phyloP scores from a whole-genome alignment of 441 rosid species.

The Metrosideros polymorpha region DNA sequence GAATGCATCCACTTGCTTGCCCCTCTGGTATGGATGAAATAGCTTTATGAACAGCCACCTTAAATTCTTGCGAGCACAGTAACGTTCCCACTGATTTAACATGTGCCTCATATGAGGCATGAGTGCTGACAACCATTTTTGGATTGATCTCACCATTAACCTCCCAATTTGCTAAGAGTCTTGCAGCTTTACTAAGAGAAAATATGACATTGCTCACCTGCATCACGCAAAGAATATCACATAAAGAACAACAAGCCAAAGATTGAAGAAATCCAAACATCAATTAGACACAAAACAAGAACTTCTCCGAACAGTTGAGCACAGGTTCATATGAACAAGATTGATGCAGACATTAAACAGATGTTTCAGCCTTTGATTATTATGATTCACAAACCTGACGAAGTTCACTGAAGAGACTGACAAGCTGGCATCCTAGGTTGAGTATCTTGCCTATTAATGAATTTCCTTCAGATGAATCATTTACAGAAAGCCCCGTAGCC shows the following conservation, averaged over 20 bases:
- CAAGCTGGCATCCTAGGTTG: conserved; percentile 61
- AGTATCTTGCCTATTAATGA: conserved; percentile 33
- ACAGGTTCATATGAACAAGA: background rate
- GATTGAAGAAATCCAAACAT: background rate
- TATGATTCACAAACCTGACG: conserved; percentile 70
- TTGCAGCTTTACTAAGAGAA: conserved; percentile 68
- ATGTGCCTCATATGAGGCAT: conserved; percentile 19
- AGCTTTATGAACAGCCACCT: conserved; percentile 47
- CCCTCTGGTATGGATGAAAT: conserved; percentile 78
- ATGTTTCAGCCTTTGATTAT: background rate
- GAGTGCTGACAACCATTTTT: conserved; percentile 6
- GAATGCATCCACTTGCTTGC: conserved; percentile 67
- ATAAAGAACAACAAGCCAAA: conserved; percentile 1
- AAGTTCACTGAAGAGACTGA: conserved; percentile 74
- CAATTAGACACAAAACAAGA: background rate
- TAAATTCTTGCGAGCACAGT: conserved; percentile 45
- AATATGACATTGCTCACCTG: conserved; percentile 63
- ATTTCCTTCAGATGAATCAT: conserved; percentile 22
- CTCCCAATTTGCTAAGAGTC: conserved; percentile 32
- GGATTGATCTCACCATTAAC: conserved; percentile 18
- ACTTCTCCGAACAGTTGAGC: background rate
- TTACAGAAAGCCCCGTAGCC: conserved; percentile 31
- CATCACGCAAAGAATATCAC: conserved; percentile 13
- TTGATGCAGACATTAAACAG: background rate
- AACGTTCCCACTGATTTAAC: conserved; percentile 43